Percentiles rank a stretch among this genome's conserved stretches.
These are phyloP conservation scores for Penicillium psychrofluorescens DNA, from an alignment of 495 filamentous ascomycete genomes.

Conservation along the genomic window DNA sequence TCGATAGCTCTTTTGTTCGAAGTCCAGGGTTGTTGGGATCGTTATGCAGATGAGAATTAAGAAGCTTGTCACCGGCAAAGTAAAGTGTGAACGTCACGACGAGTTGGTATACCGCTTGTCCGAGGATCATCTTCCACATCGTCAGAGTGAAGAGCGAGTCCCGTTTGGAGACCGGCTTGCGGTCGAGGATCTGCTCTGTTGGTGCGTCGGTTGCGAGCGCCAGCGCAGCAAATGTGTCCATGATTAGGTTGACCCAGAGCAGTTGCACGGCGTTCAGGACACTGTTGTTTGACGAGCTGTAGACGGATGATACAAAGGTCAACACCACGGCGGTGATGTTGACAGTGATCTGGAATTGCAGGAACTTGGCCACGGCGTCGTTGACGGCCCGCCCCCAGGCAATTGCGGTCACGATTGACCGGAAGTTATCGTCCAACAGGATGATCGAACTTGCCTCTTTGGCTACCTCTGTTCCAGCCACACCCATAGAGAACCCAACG, in stretches of 20 bases:
- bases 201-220: constrained; percentile 83
- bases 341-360: constrained; percentile 89
- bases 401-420: constrained; percentile 79
- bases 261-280: constrained; percentile 83
- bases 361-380: constrained; percentile 82
- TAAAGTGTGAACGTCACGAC: constrained; percentile 70
- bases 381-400: constrained; percentile 90
- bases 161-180: constrained; percentile 75
- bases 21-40: constrained; percentile 20
- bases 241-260: constrained; percentile 89
- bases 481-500: constrained; percentile 90
- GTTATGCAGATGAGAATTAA: constrained; percentile 36
- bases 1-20: constrained; percentile 47
- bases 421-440: constrained; percentile 87
- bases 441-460: constrained; percentile 92
- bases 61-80: constrained; percentile 58
- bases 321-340: constrained; percentile 81
- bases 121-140: constrained; percentile 97
- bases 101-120: constrained; percentile 78
- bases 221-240: constrained; percentile 86
- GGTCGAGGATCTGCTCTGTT: constrained; percentile 67
- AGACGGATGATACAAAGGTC: constrained; percentile 79
- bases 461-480: constrained; percentile 85
- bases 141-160: constrained; percentile 71
- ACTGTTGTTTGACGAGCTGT: constrained; percentile 53